Base-by-base conservation (phyloP, 2,329 filamentous ascomycete genomes). In the Beauveria sp. region DNA sequence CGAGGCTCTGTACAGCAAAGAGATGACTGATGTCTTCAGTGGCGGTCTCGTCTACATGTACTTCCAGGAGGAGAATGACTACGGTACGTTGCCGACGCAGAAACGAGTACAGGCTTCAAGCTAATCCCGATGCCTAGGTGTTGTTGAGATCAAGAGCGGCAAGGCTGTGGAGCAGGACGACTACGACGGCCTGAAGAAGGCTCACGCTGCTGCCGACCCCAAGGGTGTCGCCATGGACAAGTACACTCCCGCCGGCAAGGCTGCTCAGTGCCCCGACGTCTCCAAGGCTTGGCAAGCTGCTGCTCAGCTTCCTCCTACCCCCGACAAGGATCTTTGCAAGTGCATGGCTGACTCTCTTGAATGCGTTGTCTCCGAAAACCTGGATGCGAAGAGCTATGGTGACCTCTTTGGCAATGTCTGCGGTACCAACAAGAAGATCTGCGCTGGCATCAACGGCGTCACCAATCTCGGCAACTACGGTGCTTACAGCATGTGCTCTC, bases 31-130 rank as follows among this genome's bases (percentile, higher is more conserved):
- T 10, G 91, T 96, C 70, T 94, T 94, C 85, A 96, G 90, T 61
- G 94, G 94, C 68, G 94, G 93, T 77, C 96, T 99, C 67, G 92
- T 97, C 73, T 99, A 97, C 84, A 96, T 96, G 91, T 99, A 94
- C 81, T 93, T 92, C 79, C 83, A 96, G 79, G 92, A 96, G 75
- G 78, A 70, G 56, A 97, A 97, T 79, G 80, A 97, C 73, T 99
- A 91, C 71, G 94, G 89, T 83, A 76, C 67, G 79, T 69, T 68
- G 65, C 69, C 70, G 9, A 16, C 37, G 24, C 24, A n/a, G 5
- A 34, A 10, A 48, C 7, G 12, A 34, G 18, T 3, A 8, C 50
- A 16, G 30, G 10, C 6, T 2, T 24, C 22, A 28, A 28, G 24
- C 58, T 54, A 54, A 60, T 18, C 4, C n/a, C 0, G 10, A 12